phyloP scores from a whole-genome alignment of 805 yeast genomes.

The Lachancea thermotolerans region DNA sequence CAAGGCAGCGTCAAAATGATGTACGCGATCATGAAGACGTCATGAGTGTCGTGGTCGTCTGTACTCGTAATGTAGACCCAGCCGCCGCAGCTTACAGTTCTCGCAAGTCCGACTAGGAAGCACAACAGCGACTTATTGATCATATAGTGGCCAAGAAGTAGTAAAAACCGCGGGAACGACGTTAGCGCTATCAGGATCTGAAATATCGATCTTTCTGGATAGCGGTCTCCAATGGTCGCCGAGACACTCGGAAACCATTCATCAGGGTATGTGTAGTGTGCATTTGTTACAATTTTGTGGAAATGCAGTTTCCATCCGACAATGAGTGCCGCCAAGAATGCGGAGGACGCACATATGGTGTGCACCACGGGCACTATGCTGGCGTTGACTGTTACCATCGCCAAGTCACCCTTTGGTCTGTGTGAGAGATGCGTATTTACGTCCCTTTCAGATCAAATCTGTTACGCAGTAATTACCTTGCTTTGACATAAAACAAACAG shows the following conservation, averaged over 20 bases:
- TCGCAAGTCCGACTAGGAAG: slow-evolving; percentile 55
- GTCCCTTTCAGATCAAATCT: too few relatives aligned
- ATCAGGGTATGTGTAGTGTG: slow-evolving; percentile 85
- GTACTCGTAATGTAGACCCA: slow-evolving; percentile 98
- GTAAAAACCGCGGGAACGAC: slow-evolving; percentile 81
- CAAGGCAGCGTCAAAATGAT: slow-evolving; percentile 88
- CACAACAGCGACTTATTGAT: slow-evolving; percentile 26
- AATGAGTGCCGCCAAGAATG: slow-evolving; percentile 67
- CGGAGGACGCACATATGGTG: slow-evolving; percentile 60
- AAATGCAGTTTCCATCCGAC: slow-evolving; percentile 77
- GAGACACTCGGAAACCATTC: slow-evolving; percentile 99
- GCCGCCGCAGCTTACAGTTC: slow-evolving; percentile 96
- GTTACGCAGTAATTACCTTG: too few relatives aligned
- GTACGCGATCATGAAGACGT: slow-evolving; percentile 88
- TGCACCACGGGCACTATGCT: slow-evolving; percentile 65
- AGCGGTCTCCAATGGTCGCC: slow-evolving; percentile 94
- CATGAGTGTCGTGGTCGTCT: slow-evolving; percentile 95
- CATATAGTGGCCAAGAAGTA: slow-evolving; percentile 41
- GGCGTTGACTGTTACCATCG: slow-evolving; percentile 47
- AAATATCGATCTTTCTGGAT: slow-evolving; percentile 90
- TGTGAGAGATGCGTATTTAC: not conserved
- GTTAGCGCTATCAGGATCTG: slow-evolving; percentile 90
- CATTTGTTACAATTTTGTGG: slow-evolving; percentile 80
- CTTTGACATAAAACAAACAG: too few relatives aligned
- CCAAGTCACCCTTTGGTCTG: not conserved